Evolutionary conservation across 2,329 filamentous ascomycete genomes (phyloP).

Genomic region (Magnaporthiopsis rhizophila): DNA sequence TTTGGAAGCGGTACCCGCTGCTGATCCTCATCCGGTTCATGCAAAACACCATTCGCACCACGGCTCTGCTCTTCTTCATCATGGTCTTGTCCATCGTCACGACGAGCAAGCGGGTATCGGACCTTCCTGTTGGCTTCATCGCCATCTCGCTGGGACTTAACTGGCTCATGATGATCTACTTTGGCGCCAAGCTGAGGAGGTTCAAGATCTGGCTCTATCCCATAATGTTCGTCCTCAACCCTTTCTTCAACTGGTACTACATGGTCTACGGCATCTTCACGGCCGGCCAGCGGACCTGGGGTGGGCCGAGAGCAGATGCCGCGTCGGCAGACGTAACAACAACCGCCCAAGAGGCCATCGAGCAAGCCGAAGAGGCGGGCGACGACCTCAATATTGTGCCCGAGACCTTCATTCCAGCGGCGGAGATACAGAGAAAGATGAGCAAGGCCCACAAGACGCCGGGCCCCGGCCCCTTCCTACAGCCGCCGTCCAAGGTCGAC

Average conservation of each 20-base stretch:
- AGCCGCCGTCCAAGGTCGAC: slow-evolving; percentile 67
- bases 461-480: slow-evolving; percentile 47
- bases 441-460: slow-evolving; percentile 21
- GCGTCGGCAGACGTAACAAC: slow-evolving; percentile 68
- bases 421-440: slow-evolving; percentile 27
- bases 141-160: slow-evolving; percentile 87
- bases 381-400: slow-evolving; percentile 88
- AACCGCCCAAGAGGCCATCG: slow-evolving; percentile 75
- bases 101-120: slow-evolving; percentile 67
- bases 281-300: slow-evolving; percentile 90
- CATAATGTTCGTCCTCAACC: slow-evolving; percentile 89
- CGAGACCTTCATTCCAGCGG: slow-evolving; percentile 67
- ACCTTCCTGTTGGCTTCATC: slow-evolving; percentile 89
- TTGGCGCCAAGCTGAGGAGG: slow-evolving; percentile 75
- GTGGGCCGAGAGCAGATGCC: slow-evolving; percentile 84
- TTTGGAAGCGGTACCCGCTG: slow-evolving; percentile 87
- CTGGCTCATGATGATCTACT: slow-evolving; percentile 94
- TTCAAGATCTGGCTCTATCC: slow-evolving; percentile 96
- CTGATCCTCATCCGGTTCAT: slow-evolving; percentile 82
- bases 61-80: slow-evolving; percentile 88
- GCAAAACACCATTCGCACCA: slow-evolving; percentile 94
- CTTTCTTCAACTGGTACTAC: slow-evolving; percentile 97
- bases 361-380: slow-evolving; percentile 67
- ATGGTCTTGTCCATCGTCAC: slow-evolving; percentile 81
- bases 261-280: slow-evolving; percentile 97